Evolutionary conservation across 306 rosid genomes (phyloP), one percentile per base, ranked within the genome.

Genomic region (Lupinus albus): DNA sequence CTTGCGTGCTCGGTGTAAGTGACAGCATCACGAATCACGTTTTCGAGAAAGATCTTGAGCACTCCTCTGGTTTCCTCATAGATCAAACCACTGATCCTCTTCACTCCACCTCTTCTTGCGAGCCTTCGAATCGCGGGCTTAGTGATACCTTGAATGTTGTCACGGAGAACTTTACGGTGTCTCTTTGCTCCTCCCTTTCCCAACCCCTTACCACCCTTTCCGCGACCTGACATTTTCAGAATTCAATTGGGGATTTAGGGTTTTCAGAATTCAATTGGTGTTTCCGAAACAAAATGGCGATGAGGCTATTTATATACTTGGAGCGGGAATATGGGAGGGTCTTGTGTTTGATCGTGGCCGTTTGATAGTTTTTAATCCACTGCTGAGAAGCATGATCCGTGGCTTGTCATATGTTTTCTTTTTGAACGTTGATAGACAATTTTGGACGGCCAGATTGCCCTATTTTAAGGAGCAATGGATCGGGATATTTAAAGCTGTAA

Each of bases 141-240:
- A 3, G 82, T 78, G 15, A 78, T 78, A 0, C 82, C 82, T 18
- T 78, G 82, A 2, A 78, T 78, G 71, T 78, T 78, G 5, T 78
- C 82, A 7, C 78, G 82, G 0, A 78, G 75, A 1, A 78, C 78
- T 54, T 78, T 78, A 0, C 82, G 53, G 15, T 78, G 82, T 71
- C 82, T 72, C 82, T 78, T 78, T 0, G 82, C 82, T 8, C 82
- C 82, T 51, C 82, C 78, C 64, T 78, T 78, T 5, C 82, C 82
- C 54, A 78, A 45, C 2, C 82, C 82, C 78, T 78, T 78, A 0
- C 82, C 82, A 42, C 78, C 78, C 74, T 78, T 78, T 13, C 82
- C 82, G 1, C 82, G 78, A 20, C 78, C 78, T 0, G 82, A 78
- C 82, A 72, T 78, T 42, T 18, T 5, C 66, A 2, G 10, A n/a